phyloP scores from a whole-genome alignment of 139 green algal genomes.

The Chlamydomonas applanata region DNA sequence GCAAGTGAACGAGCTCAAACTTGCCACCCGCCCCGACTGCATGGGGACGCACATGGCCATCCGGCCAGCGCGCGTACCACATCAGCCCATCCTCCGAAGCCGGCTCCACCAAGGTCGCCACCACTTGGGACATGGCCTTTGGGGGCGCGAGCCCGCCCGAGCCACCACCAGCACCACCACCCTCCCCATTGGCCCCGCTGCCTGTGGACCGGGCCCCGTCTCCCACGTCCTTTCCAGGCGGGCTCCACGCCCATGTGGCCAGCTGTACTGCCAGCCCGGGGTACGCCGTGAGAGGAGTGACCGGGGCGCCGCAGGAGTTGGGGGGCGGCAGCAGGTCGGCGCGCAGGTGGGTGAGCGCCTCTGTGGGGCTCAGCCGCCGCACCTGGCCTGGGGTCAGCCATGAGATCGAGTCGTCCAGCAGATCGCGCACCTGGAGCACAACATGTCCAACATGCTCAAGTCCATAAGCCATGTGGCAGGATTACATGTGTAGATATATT shows the following conservation, averaged over 20 bases:
- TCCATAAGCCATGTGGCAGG: too few relatives aligned
- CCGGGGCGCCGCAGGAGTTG: slow-evolving; percentile 14
- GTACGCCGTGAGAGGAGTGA: slow-evolving; percentile 26
- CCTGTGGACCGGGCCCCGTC: too few relatives aligned
- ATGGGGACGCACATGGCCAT: slow-evolving; percentile 13
- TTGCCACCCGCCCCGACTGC: neutral
- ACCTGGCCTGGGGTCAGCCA: slow-evolving; percentile 22
- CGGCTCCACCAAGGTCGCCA: too few relatives aligned
- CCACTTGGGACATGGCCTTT: too few relatives aligned
- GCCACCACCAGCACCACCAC: too few relatives aligned
- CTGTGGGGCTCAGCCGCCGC: neutral
- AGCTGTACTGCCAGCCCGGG: slow-evolving; percentile 19
- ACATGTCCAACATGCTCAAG: too few relatives aligned
- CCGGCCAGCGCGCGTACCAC: slow-evolving; percentile 19
- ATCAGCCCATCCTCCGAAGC: neutral
- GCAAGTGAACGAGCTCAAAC: slow-evolving; percentile 23
- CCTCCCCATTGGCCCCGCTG: too few relatives aligned
- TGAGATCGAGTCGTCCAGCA: slow-evolving; percentile 26
- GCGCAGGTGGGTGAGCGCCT: slow-evolving; percentile 17
- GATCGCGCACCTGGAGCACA: slow-evolving; percentile 38
- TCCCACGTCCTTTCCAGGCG: too few relatives aligned
- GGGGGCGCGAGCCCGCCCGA: too few relatives aligned
- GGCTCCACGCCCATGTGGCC: too few relatives aligned
- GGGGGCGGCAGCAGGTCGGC: slow-evolving; percentile 32
- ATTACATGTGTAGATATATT: too few relatives aligned